phyloP scores from a whole-genome alignment of 176 grass and related monocot species.

The Cocos nucifera region DNA sequence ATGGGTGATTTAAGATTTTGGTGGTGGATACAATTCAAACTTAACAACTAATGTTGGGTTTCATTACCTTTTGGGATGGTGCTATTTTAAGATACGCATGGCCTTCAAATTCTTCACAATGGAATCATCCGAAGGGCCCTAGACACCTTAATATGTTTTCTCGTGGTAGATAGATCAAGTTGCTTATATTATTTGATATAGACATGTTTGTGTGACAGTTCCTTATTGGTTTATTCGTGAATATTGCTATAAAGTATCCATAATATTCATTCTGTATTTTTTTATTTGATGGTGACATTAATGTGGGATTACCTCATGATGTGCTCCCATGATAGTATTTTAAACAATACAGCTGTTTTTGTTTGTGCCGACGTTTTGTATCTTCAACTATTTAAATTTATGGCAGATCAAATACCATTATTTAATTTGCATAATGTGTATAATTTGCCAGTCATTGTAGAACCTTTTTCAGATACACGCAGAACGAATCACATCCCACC shows the following conservation, averaged over 20 bases:
- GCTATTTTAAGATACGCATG: neutral
- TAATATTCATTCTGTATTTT: slow-evolving; percentile 6
- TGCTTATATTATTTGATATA: neutral
- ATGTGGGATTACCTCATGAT: too few species aligned
- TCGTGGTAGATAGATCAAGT: neutral
- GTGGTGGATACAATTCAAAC: too few species aligned
- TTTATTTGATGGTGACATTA: neutral
- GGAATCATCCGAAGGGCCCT: neutral
- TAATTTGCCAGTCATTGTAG: too few species aligned
- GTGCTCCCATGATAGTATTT: too few species aligned
- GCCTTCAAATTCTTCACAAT: neutral
- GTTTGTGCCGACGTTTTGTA: too few species aligned
- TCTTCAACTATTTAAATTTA: too few species aligned
- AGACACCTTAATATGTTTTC: neutral
- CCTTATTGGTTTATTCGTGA: neutral
- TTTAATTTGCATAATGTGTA: too few species aligned
- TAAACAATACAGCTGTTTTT: too few species aligned
- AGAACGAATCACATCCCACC: too few species aligned
- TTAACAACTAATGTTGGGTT: neutral
- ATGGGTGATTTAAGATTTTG: too few species aligned
- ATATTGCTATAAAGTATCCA: neutral
- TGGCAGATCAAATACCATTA: too few species aligned
- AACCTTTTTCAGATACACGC: too few species aligned
- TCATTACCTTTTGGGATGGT: slow-evolving; percentile 3
- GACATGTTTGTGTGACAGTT: neutral